Base-by-base conservation (phyloP, 129 eudicot species). In the Pittosporum tobira region DNA sequence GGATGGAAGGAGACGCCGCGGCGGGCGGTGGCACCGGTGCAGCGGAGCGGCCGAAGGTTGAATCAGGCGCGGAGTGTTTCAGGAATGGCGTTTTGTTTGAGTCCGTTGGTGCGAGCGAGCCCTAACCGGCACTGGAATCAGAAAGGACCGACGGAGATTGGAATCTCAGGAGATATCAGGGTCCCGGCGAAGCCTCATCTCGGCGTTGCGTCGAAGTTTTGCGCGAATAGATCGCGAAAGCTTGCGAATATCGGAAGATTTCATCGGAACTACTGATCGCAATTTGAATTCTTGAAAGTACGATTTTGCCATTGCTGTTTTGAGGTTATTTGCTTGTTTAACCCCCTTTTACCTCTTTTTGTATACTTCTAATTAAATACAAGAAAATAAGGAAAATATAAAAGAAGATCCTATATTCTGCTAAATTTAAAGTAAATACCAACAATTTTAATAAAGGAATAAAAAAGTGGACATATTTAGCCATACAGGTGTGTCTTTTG, bases 31-130 rank as follows among this genome's bases (percentile, higher is more conserved):
- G 61, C 52, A 14, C 57, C 63, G 20, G 37, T 11, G 58, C 69
- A 64, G 48, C 62, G 75, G 43, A 79, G 72, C 14, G 55, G 79
- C 3, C 40, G 71, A 54, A 54, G 65, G 65, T 48, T 7, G 10
- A 68, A 61, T 51, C 78, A 63, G 11, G 28, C 59, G n/a, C 58
- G 84, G 30, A 83, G 69, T 26, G 43, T 74, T 1, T 70, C 84
- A 0, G 84, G 61, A 10, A 18, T 59, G 37, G 64, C 37, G n/a
- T 25, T 59, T n/a, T 76, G 77, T 42, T 47, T 76, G 59, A 76
- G 95, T 29, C 95, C 95, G 4, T 46, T 85, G 69, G 87, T 85
- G 25, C 79, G 95, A 6, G 76, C 95, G 6, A 83, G 88, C 52
- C 96, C 95, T 23, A 77, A 68, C 49, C 70, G 80, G 73, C 70